phyloP scores from a whole-genome alignment of 2,329 filamentous ascomycete genomes.

The Trichoderma sp. region DNA sequence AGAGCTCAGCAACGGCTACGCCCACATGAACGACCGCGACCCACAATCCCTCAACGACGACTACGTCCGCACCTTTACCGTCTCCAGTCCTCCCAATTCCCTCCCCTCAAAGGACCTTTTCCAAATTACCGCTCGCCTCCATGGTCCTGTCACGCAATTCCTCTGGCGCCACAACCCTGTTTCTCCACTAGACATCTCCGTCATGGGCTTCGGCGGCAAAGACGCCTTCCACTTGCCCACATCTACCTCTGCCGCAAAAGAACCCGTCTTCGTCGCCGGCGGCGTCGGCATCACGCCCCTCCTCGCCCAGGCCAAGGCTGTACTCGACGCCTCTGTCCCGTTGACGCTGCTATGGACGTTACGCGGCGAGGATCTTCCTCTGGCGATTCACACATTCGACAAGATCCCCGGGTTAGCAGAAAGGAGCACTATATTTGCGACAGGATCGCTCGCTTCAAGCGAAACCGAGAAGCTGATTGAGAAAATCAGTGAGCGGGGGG shows the following conservation, averaged over 20 bases:
- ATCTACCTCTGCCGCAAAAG: constrained; percentile 29
- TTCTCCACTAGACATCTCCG: constrained; percentile 62
- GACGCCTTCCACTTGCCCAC: constrained; percentile 47
- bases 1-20: constrained; percentile 74
- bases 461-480: constrained; percentile 38
- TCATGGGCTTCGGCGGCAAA: constrained; percentile 74
- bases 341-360: constrained; percentile 72
- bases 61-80: constrained; percentile 80
- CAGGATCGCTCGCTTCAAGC: constrained; percentile 45
- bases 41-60: constrained; percentile 83
- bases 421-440: constrained; percentile 67
- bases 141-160: constrained; percentile 70
- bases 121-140: constrained; percentile 71
- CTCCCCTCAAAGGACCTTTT: constrained; percentile 50
- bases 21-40: constrained; percentile 82
- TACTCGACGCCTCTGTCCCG: constrained; percentile 45
- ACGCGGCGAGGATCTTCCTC: constrained; percentile 60
- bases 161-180: constrained; percentile 62
- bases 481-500: constrained; percentile 43
- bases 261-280: constrained; percentile 68
- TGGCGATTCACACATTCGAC: constrained; percentile 64
- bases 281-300: constrained; percentile 85
- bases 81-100: constrained; percentile 62
- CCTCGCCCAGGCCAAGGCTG: constrained; percentile 64
- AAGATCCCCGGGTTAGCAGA: constrained; percentile 55